Percentiles rank a stretch among this genome's conserved stretches.
Evolutionary conservation across 176 grass and related monocot genomes (phyloP).

Genomic region (Echinochloa phyllopogon): DNA sequence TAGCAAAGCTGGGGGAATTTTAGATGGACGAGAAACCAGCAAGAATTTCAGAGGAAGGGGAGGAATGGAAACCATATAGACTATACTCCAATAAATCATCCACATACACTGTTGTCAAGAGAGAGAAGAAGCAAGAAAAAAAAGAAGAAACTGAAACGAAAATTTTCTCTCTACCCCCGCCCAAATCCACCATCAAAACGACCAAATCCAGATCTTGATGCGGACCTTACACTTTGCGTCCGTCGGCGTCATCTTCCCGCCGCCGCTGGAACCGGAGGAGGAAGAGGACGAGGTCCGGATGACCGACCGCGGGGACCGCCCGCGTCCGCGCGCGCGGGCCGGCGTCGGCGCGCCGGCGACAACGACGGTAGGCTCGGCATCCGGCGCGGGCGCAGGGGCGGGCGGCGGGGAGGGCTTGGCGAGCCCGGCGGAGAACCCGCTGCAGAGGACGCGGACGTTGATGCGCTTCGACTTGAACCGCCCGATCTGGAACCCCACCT

Average conservation of each 20-base stretch:
- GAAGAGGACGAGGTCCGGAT: not conserved
- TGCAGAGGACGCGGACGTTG: slow-evolving; percentile 69
- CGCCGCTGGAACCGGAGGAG: not conserved
- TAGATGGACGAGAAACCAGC: no score
- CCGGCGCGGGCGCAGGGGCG: slow-evolving; percentile 42
- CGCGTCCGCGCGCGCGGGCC: not conserved
- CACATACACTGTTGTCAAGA: slow-evolving; percentile 59
- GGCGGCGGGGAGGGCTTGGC: slow-evolving; percentile 49
- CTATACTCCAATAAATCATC: slow-evolving; percentile 73
- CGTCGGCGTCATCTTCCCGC: slow-evolving; percentile 40
- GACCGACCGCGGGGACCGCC: not conserved
- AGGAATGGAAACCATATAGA: slow-evolving; percentile 47
- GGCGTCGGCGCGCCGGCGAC: slow-evolving; percentile 55
- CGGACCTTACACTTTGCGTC: slow-evolving; percentile 84
- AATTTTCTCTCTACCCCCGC: slow-evolving; percentile 40
- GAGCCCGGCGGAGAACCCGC: slow-evolving; percentile 56
- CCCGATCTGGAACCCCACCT: slow-evolving; percentile 81
- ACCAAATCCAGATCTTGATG: slow-evolving; percentile 95
- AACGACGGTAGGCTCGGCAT: slow-evolving; percentile 27
- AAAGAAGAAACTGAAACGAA: slow-evolving; percentile 7
- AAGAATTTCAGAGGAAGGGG: not conserved
- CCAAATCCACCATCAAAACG: slow-evolving; percentile 59
- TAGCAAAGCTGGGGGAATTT: not conserved
- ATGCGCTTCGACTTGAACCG: slow-evolving; percentile 74
- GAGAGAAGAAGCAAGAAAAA: slow-evolving; percentile 12